A percentile compares a stretch with the other conserved stretches of the same genome.
Evolutionary conservation across 495 filamentous ascomycete species (phyloP).

Genomic region (Cercophora sp.): DNA sequence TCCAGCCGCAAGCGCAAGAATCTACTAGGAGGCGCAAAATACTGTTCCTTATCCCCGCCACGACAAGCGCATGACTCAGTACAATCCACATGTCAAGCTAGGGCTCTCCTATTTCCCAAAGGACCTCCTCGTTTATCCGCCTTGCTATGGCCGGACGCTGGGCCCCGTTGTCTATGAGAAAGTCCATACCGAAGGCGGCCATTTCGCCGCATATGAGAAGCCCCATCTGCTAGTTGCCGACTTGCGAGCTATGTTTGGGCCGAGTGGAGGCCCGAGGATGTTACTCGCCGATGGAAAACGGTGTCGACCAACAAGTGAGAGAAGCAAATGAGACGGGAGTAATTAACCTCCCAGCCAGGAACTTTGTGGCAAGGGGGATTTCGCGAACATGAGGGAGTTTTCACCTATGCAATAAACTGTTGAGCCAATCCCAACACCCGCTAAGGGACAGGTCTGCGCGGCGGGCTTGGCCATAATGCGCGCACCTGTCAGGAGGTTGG

Average conservation of each 20-base stretch:
- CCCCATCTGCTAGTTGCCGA: constrained; percentile 54
- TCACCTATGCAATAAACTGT: no score
- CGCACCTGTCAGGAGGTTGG: no score
- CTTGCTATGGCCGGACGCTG: constrained; percentile 45
- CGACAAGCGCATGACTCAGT: constrained; percentile 11
- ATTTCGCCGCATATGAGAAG: constrained; percentile 60
- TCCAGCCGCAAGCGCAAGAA: constrained; percentile 51
- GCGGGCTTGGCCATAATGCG: no score
- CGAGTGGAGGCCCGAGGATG: constrained; percentile 19
- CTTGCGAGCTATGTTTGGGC: constrained; percentile 53
- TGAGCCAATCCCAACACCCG: no score
- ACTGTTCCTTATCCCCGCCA: constrained; percentile 3
- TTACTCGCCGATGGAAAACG: background rate
- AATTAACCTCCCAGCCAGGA: no score
- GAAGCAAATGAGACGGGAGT: no score
- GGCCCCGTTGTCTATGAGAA: constrained; percentile 54
- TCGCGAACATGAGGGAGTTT: no score
- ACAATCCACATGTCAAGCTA: constrained; percentile 43
- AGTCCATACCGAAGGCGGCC: constrained; percentile 53
- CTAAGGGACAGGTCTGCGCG: background rate
- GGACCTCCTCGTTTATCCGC: constrained; percentile 50
- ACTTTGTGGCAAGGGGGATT: no score
- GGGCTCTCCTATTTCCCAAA: constrained; percentile 50
- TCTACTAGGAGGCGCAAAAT: constrained; percentile 57
- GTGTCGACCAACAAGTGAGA: background rate